Percentiles rank a stretch among this genome's conserved stretches.
These are phyloP conservation scores for Letharia columbiana DNA, from an alignment of 495 filamentous ascomycete species.

Conservation along the genomic window DNA sequence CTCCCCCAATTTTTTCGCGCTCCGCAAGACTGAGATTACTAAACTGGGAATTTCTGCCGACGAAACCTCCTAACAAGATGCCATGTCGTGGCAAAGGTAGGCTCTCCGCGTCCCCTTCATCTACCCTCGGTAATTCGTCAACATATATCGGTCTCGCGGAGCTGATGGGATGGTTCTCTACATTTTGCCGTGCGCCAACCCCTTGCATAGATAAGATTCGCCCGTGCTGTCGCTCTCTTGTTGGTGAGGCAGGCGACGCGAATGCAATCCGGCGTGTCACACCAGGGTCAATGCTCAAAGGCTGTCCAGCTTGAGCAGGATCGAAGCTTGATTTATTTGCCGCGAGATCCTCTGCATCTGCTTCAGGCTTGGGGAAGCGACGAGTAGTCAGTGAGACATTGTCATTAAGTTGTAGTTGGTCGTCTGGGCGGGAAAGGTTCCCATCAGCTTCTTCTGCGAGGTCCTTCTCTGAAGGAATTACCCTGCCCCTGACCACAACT, in stretches of 20 bases:
- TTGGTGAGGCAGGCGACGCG: constrained; percentile 25
- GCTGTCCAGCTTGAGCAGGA: constrained; percentile 21
- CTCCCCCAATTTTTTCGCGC: constrained; percentile 64
- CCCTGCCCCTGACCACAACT: constrained; percentile 17
- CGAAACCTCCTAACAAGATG: constrained; percentile 37
- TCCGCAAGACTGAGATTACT: constrained; percentile 58
- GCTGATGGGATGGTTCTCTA: constrained; percentile 33
- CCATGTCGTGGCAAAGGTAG: background rate
- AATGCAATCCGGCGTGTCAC: constrained; percentile 26
- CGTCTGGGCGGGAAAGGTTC: background rate
- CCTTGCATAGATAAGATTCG: constrained; percentile 45
- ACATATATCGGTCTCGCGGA: constrained; percentile 12
- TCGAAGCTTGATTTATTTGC: background rate
- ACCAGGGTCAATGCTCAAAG: constrained; percentile 27
- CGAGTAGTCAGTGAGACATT: constrained; percentile 1
- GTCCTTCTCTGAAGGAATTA: constrained; percentile 7
- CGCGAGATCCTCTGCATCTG: background rate
- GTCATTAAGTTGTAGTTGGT: background rate
- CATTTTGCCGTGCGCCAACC: constrained; percentile 43
- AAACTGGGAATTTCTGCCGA: constrained; percentile 68
- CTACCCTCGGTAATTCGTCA: constrained; percentile 9
- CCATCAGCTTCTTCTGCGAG: constrained; percentile 9
- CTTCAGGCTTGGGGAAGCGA: constrained; percentile 10
- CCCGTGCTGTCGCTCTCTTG: constrained; percentile 28
- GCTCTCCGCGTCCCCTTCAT: background rate